Percentiles rank a stretch among this genome's conserved stretches.
Evolutionary conservation across 2,329 filamentous ascomycete species (phyloP).

Genomic region (Westerdykella aurantiaca): DNA sequence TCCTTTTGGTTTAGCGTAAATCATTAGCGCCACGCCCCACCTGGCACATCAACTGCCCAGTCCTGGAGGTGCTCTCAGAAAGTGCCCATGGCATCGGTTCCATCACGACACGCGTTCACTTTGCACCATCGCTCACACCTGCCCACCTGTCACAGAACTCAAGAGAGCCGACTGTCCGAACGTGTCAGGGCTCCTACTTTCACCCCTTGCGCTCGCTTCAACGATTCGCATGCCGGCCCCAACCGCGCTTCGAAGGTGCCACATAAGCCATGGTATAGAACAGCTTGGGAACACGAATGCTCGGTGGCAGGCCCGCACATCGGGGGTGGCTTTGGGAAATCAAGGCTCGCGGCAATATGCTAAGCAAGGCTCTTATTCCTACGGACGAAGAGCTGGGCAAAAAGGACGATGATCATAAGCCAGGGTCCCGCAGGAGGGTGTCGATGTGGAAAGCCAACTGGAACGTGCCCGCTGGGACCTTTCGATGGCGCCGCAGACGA

Average conservation of each 20-base stretch:
- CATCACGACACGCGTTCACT: too few relatives aligned
- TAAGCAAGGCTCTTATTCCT: constrained; percentile 41
- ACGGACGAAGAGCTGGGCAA: constrained; percentile 60
- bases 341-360: constrained; percentile 25
- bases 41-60: too few relatives aligned
- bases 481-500: constrained; percentile 48
- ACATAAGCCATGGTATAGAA: constrained; percentile 19
- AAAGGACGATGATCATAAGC: constrained; percentile 57
- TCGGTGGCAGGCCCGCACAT: constrained; percentile 15
- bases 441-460: constrained; percentile 32
- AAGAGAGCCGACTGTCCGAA: too few relatives aligned
- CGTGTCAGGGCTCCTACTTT: constrained; percentile 5
- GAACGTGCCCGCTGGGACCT: constrained; percentile 15
- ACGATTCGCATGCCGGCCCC: constrained; percentile 9
- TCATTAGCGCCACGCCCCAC: too few relatives aligned
- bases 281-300: constrained; percentile 16
- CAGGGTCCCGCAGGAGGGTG: constrained; percentile 12
- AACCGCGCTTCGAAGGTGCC: constrained; percentile 2
- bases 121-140: too few relatives aligned
- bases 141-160: too few relatives aligned
- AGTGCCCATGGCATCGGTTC: too few relatives aligned
- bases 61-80: too few relatives aligned
- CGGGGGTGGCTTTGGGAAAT: constrained; percentile 24
- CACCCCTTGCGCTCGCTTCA: background rate
- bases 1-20: too few relatives aligned